Conservation (phyloP, 2,329 filamentous ascomycete species). For the Ceratocystis huliohia region DNA sequence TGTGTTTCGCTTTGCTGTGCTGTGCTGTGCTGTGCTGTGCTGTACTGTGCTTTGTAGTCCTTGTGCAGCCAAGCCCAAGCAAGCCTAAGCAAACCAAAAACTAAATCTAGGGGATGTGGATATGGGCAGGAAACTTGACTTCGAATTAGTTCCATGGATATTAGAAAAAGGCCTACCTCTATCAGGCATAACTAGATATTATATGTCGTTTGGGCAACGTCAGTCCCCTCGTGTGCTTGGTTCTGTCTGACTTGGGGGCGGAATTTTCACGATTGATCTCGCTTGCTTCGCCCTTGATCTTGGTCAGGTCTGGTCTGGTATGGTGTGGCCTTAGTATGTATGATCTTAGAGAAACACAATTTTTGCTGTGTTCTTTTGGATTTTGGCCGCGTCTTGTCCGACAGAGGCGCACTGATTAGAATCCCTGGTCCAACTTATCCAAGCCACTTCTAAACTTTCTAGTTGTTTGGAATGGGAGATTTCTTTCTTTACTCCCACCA, state of each 20-base stretch:
- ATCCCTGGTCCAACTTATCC: conserved; percentile 11
- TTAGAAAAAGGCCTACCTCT: conserved; percentile 10
- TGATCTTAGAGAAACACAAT: conserved; percentile 7
- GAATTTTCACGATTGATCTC: neutral
- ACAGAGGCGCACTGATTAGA: conserved; percentile 14
- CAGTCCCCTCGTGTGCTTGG: neutral
- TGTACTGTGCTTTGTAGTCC: too few relatives aligned
- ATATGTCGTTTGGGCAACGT: neutral
- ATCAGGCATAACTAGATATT: conserved; percentile 12
- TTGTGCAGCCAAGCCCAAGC: too few relatives aligned
- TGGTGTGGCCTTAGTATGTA: conserved; percentile 10
- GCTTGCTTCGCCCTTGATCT: neutral
- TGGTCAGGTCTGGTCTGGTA: neutral
- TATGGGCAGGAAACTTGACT: neutral
- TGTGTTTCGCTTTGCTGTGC: too few relatives aligned
- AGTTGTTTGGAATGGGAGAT: neutral
- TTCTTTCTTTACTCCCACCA: conserved; percentile 4
- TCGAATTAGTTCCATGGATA: neutral
- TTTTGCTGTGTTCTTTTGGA: conserved; percentile 10
- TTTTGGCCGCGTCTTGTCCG: conserved; percentile 17
- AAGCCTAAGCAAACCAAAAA: too few relatives aligned
- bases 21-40: too few relatives aligned
- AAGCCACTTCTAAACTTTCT: conserved; percentile 7
- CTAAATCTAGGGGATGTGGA: neutral
- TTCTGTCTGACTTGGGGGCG: neutral